These are phyloP conservation scores for Debaryomycetaceae sp. DNA, from an alignment of 1,139 yeast species.

Conservation along the genomic window DNA sequence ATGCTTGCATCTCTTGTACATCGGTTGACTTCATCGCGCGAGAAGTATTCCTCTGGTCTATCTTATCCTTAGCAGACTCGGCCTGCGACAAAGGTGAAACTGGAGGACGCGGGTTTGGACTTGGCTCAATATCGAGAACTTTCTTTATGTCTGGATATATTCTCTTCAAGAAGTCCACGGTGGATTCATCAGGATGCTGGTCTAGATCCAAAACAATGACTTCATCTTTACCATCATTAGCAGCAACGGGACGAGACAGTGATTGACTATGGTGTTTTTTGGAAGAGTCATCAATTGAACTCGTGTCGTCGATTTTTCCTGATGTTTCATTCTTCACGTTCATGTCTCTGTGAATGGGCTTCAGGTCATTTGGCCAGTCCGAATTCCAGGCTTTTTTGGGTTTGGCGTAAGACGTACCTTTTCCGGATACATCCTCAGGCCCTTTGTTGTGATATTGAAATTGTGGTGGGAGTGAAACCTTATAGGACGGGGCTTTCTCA, in stretches of 20 bases:
- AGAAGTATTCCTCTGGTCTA: background rate
- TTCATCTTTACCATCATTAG: background rate
- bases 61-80: background rate
- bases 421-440: background rate
- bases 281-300: no score
- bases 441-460: slow-evolving; percentile 16
- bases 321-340: no score
- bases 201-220: background rate
- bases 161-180: slow-evolving; percentile 8
- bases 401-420: slow-evolving; percentile 15
- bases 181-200: slow-evolving; percentile 6
- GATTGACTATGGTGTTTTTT: no score
- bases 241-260: background rate
- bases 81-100: background rate
- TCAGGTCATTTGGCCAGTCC: background rate
- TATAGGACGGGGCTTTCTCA: slow-evolving; percentile 18
- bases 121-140: background rate
- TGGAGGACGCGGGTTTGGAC: background rate
- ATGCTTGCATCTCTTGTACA: background rate
- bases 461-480: slow-evolving; percentile 24
- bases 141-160: slow-evolving; percentile 6
- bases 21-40: background rate
- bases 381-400: slow-evolving; percentile 15
- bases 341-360: no score
- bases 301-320: no score